Evolutionary conservation across 2,329 filamentous ascomycete genomes (phyloP).

Genomic region (Aspergillus neotritici): DNA sequence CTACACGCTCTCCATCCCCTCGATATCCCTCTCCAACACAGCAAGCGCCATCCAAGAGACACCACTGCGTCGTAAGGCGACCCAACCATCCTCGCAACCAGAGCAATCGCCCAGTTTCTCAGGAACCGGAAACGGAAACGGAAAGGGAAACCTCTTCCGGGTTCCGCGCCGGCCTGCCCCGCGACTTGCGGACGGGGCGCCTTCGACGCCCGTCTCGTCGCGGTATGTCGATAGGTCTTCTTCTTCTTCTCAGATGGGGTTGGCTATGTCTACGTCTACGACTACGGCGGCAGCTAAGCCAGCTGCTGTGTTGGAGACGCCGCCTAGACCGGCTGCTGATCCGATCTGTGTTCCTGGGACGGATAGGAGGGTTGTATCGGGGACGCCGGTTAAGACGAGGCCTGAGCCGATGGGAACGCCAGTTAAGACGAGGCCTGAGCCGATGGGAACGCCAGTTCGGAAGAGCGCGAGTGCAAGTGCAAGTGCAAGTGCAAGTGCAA

Average conservation of each 20-base stretch:
- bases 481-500: no score
- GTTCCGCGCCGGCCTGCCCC: constrained; percentile 24
- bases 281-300: constrained; percentile 6
- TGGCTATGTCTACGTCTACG: not conserved
- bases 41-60: constrained; percentile 34
- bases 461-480: no score
- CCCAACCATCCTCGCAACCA: constrained; percentile 15
- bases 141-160: constrained; percentile 18
- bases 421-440: no score
- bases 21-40: constrained; percentile 12
- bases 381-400: not conserved
- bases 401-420: no score
- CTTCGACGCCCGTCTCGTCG: constrained; percentile 25
- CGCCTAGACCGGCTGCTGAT: constrained; percentile 17
- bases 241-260: constrained; percentile 2
- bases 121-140: no score
- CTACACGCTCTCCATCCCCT: constrained; percentile 26
- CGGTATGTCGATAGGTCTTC: constrained; percentile 12
- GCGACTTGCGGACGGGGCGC: constrained; percentile 19
- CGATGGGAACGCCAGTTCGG: no score
- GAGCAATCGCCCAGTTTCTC: constrained; percentile 13
- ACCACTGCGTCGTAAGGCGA: constrained; percentile 30
- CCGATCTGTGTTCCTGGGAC: constrained; percentile 4
- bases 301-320: constrained; percentile 27
- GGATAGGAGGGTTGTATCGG: not conserved